A percentile compares a stretch with the other conserved stretches of the same genome.
These are phyloP conservation scores for Ascomycota sp. DNA, from an alignment of 2,329 filamentous ascomycete species.

Conservation along the genomic window DNA sequence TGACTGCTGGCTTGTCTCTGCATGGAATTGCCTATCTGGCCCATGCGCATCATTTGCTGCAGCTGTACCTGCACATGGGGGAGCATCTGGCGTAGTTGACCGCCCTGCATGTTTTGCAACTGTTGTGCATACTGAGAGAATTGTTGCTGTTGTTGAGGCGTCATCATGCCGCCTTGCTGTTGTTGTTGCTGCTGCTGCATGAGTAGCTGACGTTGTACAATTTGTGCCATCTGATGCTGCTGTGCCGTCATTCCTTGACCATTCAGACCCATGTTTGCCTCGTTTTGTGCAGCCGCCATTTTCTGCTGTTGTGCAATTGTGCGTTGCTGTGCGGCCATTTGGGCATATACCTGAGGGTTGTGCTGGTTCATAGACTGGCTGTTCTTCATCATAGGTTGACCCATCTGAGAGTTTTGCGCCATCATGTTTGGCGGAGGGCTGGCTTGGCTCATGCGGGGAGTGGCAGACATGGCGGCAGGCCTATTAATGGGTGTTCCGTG, in stretches of 20 bases:
- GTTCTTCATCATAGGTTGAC: conserved; percentile 30
- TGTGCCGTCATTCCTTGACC: conserved; percentile 17
- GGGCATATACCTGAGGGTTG: conserved; percentile 19
- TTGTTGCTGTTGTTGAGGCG: conserved; percentile 12
- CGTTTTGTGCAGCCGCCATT: conserved; percentile 19
- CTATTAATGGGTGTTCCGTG: conserved; percentile 38
- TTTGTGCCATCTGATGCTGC: conserved; percentile 15
- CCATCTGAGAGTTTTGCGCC: conserved; percentile 34
- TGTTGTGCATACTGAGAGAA: conserved; percentile 18
- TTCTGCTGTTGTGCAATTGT: conserved; percentile 25
- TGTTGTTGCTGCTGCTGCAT: conserved; percentile 19
- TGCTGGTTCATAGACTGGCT: conserved; percentile 20
- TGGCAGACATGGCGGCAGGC: conserved; percentile 25
- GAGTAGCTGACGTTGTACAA: conserved; percentile 17
- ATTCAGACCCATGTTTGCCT: conserved; percentile 16
- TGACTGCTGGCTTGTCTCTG: conserved; percentile 16
- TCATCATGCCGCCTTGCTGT: conserved; percentile 4
- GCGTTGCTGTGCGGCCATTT: conserved; percentile 27
- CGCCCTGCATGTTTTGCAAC: conserved; percentile 1
- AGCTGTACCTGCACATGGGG: conserved; percentile 18
- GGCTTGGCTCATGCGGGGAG: conserved; percentile 41
- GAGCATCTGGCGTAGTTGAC: conserved; percentile 15
- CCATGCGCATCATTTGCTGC: conserved; percentile 17
- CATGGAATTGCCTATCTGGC: conserved; percentile 17
- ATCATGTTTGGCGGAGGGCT: conserved; percentile 41